Conservation (phyloP, 2,329 filamentous ascomycete species). For the Penicillium occitanis region DNA sequence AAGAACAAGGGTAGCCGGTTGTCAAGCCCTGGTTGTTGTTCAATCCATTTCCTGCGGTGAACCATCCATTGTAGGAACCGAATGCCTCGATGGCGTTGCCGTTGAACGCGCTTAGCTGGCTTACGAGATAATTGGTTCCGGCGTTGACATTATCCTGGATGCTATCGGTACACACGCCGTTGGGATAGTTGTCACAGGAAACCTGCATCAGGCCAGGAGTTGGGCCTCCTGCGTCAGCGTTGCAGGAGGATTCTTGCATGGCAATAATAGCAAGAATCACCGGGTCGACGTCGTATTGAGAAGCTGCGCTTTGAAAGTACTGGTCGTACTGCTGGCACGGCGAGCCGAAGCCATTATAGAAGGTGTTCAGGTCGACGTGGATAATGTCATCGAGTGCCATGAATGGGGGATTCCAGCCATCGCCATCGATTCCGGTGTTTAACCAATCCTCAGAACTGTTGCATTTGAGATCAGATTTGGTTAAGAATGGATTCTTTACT, state of each 20-base stretch:
- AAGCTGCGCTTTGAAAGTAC: slow-evolving; percentile 34
- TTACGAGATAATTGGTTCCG: slow-evolving; percentile 33
- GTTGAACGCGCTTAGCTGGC: slow-evolving; percentile 26
- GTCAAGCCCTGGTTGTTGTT: slow-evolving; percentile 36
- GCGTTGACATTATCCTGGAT: slow-evolving; percentile 39
- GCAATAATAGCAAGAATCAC: slow-evolving; percentile 39
- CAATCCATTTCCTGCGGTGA: slow-evolving; percentile 31
- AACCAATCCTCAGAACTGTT: slow-evolving; percentile 18
- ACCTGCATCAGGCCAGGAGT: slow-evolving; percentile 42
- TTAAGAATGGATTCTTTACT: neutral
- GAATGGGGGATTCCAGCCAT: slow-evolving; percentile 38
- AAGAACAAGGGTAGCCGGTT: slow-evolving; percentile 29
- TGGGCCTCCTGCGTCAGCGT: slow-evolving; percentile 34
- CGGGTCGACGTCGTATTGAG: slow-evolving; percentile 36
- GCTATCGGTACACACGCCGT: slow-evolving; percentile 35
- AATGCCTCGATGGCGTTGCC: slow-evolving; percentile 37
- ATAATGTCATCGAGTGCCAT: slow-evolving; percentile 27
- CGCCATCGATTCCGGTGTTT: slow-evolving; percentile 15
- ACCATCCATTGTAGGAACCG: slow-evolving; percentile 41
- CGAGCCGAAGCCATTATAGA: slow-evolving; percentile 24
- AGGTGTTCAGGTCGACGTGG: slow-evolving; percentile 24
- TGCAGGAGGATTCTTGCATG: slow-evolving; percentile 41
- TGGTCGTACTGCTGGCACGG: slow-evolving; percentile 34
- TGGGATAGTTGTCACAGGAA: slow-evolving; percentile 38
- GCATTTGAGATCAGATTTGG: neutral